Evolutionary conservation across 139 green algal species (phyloP).

Genomic region (Coelastrella sp.): DNA sequence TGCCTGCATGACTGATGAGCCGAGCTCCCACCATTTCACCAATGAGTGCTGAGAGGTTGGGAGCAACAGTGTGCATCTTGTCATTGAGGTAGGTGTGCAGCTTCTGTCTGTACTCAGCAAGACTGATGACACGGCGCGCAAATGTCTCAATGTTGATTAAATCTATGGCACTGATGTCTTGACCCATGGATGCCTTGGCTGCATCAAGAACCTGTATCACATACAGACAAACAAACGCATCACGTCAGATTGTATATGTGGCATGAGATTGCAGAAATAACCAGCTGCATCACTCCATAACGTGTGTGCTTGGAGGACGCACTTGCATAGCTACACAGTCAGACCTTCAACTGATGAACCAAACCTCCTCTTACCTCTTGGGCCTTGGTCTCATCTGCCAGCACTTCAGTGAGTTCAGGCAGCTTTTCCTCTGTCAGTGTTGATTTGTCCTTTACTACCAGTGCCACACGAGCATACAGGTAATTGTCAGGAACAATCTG

Average conservation of each 20-base stretch:
- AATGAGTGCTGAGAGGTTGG: slow-evolving; percentile 96
- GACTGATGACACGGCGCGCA: slow-evolving; percentile 90
- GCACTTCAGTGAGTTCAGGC: slow-evolving; percentile 83
- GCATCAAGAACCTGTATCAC: slow-evolving; percentile 75
- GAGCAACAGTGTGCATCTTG: slow-evolving; percentile 90
- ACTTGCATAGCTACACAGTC: too few relatives aligned
- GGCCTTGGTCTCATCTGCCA: slow-evolving; percentile 90
- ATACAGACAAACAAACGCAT: not conserved
- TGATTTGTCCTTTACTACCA: slow-evolving; percentile 80
- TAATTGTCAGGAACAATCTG: slow-evolving; percentile 96
- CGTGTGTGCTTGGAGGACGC: too few relatives aligned
- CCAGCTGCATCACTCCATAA: not conserved
- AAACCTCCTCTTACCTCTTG: slow-evolving; percentile 77
- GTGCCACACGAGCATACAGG: slow-evolving; percentile 87
- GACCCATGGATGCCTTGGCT: slow-evolving; percentile 84
- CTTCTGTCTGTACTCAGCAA: slow-evolving; percentile 91
- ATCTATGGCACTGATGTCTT: slow-evolving; percentile 98
- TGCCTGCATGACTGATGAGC: slow-evolving; percentile 95
- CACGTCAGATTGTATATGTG: not conserved
- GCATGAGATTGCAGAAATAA: not conserved
- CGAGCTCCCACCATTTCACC: slow-evolving; percentile 96
- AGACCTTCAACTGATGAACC: too few relatives aligned
- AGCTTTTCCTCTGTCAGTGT: slow-evolving; percentile 74
- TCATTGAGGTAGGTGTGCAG: slow-evolving; percentile 79
- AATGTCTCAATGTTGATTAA: slow-evolving; percentile 99